Evolutionary conservation across 768 basidiomycete species (phyloP).

Genomic region (Steccherinum ochraceum): DNA sequence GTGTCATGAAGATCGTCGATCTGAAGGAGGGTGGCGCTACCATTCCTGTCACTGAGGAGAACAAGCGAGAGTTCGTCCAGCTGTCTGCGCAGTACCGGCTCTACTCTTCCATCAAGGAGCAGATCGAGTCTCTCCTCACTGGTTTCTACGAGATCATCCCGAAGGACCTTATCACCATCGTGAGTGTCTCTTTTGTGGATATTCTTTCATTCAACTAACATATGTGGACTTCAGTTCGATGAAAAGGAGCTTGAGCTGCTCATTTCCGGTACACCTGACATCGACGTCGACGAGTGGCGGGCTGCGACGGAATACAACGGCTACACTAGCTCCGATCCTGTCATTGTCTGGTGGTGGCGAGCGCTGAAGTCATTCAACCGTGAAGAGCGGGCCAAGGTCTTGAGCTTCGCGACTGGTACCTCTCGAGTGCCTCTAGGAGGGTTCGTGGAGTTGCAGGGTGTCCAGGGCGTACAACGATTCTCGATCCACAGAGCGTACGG

Average conservation of each 20-base stretch:
- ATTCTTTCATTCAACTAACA: constrained; percentile 14
- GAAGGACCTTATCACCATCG: constrained; percentile 90
- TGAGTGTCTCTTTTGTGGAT: constrained; percentile 32
- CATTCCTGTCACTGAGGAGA: constrained; percentile 90
- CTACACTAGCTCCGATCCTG: constrained; percentile 84
- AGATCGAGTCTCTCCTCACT: constrained; percentile 82
- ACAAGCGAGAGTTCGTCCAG: constrained; percentile 94
- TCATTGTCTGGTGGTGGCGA: constrained; percentile 99
- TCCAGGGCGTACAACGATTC: constrained; percentile 90
- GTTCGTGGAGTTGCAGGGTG: constrained; percentile 92
- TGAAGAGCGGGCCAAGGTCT: constrained; percentile 92
- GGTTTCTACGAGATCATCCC: constrained; percentile 99
- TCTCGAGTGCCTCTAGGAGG: constrained; percentile 92
- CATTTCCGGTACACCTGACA: constrained; percentile 96
- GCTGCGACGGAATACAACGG: constrained; percentile 89
- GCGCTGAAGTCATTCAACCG: constrained; percentile 96
- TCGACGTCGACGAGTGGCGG: constrained; percentile 97
- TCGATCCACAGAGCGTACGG: constrained; percentile 94
- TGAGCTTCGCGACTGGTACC: constrained; percentile 94
- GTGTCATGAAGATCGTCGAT: constrained; percentile 80
- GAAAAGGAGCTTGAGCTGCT: constrained; percentile 91
- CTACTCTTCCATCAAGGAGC: constrained; percentile 90
- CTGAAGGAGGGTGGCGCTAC: constrained; percentile 82
- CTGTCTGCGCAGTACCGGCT: constrained; percentile 91
- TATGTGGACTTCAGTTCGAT: constrained; percentile 62